Base-by-base conservation (phyloP, 805 yeast genomes). In the Candida patagonica region DNA sequence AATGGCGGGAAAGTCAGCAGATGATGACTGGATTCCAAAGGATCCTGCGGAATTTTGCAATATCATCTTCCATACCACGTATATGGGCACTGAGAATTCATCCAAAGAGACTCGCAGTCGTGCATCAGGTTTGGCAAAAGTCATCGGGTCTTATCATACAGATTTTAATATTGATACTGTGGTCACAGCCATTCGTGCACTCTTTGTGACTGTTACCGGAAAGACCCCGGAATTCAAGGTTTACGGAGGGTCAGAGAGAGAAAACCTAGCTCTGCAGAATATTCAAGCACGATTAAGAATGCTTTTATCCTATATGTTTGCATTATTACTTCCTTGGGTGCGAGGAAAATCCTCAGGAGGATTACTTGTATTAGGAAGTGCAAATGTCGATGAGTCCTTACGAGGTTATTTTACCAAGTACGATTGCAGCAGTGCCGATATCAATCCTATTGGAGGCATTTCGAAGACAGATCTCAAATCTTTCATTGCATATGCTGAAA, bases 401-500 rank as follows among this genome's bases (percentile, higher is more conserved):
- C 70, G 99, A 44, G 99, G 99, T 0, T 92, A 92, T 55, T 67
- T 92, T 55, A 92, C 99, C 7, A 92, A 92, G 58, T 92, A 92
- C 61, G 99, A 92, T 60, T 87, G 96, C 60, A 88, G 97, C 3
- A 79, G 94, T 13, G 98, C 98, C 1, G 99, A 92, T 63, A 75
- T 92, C 44, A 92, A 92, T 57, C 99, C 99, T 21, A 94, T 92
- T 50, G 99, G 99, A n/a, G 95, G 96, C 26, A 85, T 92, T 31
- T 89, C 98, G 12, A 92, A 92, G 58, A 86, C 87, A 0, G 99
- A 94, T 56, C 66, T 92, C 57, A 87, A 85, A 57, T 68, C 73
- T 38, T 92, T 94, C 53, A 92, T 92, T 38, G 74, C 68, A 2
- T 92, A 86, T 74, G 86, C 96, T 0, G 69, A 75, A 24, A 57